These are phyloP conservation scores for Casuarina equisetifolia DNA, from an alignment of 306 rosid genomes.

Conservation along the genomic window DNA sequence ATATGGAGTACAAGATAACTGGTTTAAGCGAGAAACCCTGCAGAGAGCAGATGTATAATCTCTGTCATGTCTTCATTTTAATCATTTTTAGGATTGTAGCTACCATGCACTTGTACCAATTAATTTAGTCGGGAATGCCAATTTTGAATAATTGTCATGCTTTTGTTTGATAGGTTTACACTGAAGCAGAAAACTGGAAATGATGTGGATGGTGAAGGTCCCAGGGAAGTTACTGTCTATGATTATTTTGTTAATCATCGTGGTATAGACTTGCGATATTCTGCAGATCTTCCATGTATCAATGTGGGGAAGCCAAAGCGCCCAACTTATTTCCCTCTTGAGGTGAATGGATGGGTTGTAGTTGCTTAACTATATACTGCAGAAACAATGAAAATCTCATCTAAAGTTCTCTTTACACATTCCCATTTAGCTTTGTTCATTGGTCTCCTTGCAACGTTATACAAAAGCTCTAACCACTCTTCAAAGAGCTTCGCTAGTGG, in stretches of 20 bases:
- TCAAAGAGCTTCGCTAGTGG: constrained; percentile 82
- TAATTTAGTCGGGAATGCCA: neutral
- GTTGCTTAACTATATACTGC: neutral
- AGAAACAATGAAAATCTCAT: neutral
- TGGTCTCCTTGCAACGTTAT: constrained; percentile 87
- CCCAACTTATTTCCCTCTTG: constrained; percentile 80
- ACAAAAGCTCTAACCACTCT: constrained; percentile 77
- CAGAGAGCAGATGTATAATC: constrained; percentile 60
- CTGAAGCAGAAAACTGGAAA: constrained; percentile 52
- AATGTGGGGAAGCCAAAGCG: constrained; percentile 95
- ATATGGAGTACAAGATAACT: constrained; percentile 76
- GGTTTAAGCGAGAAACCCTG: constrained; percentile 83
- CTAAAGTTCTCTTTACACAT: neutral
- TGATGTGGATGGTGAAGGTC: constrained; percentile 36
- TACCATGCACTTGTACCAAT: neutral
- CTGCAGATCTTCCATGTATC: constrained; percentile 76
- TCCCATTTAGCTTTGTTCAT: constrained; percentile 57
- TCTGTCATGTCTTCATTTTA: neutral
- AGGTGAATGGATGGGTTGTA: constrained; percentile 46
- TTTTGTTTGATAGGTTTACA: constrained; percentile 47
- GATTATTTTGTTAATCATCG: constrained; percentile 76
- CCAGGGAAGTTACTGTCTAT: constrained; percentile 66
- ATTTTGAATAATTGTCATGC: neutral
- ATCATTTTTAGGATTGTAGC: neutral
- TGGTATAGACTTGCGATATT: constrained; percentile 55